Evolutionary conservation across 306 rosid species (phyloP).

Genomic region (Malus sieversii): DNA sequence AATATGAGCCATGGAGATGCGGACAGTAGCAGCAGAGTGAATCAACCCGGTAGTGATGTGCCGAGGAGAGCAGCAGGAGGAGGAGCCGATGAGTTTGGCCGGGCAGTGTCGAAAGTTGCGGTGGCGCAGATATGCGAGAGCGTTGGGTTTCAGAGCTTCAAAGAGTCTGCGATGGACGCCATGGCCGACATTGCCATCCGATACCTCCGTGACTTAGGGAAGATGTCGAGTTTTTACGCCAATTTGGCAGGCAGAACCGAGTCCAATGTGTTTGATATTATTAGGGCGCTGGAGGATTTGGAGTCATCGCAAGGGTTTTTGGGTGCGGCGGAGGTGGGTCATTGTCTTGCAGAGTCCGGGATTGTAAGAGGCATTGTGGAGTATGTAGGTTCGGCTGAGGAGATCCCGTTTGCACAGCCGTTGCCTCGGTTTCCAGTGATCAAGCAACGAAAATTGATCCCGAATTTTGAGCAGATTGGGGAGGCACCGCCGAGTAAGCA

Average conservation of each 20-base stretch:
- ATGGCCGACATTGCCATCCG: constrained; percentile 53
- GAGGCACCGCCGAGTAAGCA: constrained; percentile 67
- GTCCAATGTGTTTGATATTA: constrained; percentile 62
- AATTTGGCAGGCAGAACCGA: constrained; percentile 78
- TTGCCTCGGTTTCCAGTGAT: constrained; percentile 62
- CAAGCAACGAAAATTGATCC: constrained; percentile 36
- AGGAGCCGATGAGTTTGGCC: constrained; percentile 52
- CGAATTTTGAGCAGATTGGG: constrained; percentile 62
- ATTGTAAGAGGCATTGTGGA: constrained; percentile 27
- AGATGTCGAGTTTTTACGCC: constrained; percentile 48
- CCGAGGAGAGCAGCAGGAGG: constrained; percentile 23
- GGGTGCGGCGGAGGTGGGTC: constrained; percentile 29
- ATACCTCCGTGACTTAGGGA: constrained; percentile 63
- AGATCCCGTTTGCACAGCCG: constrained; percentile 66
- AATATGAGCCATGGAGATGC: constrained; percentile 61
- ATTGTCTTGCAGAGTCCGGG: constrained; percentile 38
- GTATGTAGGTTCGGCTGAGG: constrained; percentile 42
- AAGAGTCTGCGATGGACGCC: constrained; percentile 63
- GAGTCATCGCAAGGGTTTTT: constrained; percentile 41
- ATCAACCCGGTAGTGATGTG: constrained; percentile 12
- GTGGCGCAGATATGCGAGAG: constrained; percentile 71
- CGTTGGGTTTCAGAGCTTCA: constrained; percentile 50
- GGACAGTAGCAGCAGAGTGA: constrained; percentile 28
- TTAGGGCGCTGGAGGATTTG: constrained; percentile 58
- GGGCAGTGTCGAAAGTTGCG: constrained; percentile 51